Base-by-base conservation (phyloP, 1,139 yeast genomes). In the Candida gigantensis region DNA sequence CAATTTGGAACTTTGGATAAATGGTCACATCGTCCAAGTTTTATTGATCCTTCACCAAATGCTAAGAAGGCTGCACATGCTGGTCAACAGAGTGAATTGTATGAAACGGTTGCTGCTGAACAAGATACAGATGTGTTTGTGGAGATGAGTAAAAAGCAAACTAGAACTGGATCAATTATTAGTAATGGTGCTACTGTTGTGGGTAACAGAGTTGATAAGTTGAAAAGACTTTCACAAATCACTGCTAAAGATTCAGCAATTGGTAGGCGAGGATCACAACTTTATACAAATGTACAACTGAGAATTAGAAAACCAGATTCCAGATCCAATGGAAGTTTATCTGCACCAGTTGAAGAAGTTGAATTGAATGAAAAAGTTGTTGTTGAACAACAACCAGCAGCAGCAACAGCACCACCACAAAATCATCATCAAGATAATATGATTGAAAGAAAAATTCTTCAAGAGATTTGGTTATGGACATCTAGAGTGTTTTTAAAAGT, bases 391-490 rank as follows among this genome's bases (percentile, higher is more conserved):
- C n/a, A n/a, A n/a, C n/a, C 28, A 11, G 13, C 34, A n/a, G 11
- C 37, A 13, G n/a, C 37, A 12, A 18, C 19, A 18, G 5, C 19
- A 18, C 7, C 31, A 23, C 25, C 36, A 12, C 31, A 24, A 16
- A 6, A 21, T 4, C 35, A 9, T 12, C 29, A 28, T 4, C 30
- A 31, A 12, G 41, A 39, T 23, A 37, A 50, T 40, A 17, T 47
- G 7, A 23, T 38, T 18, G 58, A 56, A 38, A 62, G 65, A 36
- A 61, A 58, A 41, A 57, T 80, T 8, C 56, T 82, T 35, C 87
- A 82, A 49, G 71, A 70, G 23, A 53, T 86, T 9, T 89, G 96
- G 96, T 58, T 88, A 36, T 79, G 88, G 78, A 72, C 87, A 0
- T 74, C 89, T 1, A 74, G 74, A 28, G 63, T 87, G 25, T 89